Evolutionary conservation across 805 yeast genomes (phyloP).

Genomic region (Torulaspora gathmanii): DNA sequence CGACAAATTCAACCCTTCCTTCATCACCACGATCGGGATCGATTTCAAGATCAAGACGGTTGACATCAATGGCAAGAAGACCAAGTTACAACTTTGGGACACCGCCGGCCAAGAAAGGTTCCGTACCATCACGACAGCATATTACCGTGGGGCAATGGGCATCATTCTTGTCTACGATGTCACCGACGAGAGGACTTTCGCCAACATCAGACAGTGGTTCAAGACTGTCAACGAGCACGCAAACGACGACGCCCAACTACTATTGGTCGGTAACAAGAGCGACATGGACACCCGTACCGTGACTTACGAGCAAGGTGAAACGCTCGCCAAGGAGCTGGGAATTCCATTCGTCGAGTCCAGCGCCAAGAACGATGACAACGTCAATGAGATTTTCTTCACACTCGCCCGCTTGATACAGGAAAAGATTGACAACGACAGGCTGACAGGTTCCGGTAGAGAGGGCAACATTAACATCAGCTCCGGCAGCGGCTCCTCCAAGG

Average conservation of each 20-base stretch:
- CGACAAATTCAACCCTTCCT: constrained; percentile 93
- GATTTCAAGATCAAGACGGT: constrained; percentile 97
- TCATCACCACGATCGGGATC: constrained; percentile 96
- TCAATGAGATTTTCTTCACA: constrained; percentile 85
- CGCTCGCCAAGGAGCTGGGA: constrained; percentile 77
- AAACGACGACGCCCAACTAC: constrained; percentile 88
- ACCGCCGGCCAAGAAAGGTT: constrained; percentile 97
- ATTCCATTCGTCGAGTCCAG: constrained; percentile 93
- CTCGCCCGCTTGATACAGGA: constrained; percentile 84
- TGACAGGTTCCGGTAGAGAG: constrained; percentile 53
- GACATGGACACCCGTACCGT: constrained; percentile 89
- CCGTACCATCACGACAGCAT: constrained; percentile 90
- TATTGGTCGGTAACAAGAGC: constrained; percentile 92
- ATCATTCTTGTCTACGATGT: constrained; percentile 80
- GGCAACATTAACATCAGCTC: constrained; percentile 40
- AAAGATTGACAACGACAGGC: constrained; percentile 49
- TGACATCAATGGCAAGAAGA: constrained; percentile 85
- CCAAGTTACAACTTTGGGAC: constrained; percentile 95
- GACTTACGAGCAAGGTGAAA: constrained; percentile 83
- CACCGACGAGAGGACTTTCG: constrained; percentile 85
- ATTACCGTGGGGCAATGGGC: constrained; percentile 87
- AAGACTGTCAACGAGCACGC: constrained; percentile 96
- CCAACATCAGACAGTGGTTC: constrained; percentile 91
- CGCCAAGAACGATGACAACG: constrained; percentile 90
- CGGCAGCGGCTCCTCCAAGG: constrained; percentile 45